These are phyloP conservation scores for Porodaedalea pini DNA, from an alignment of 1,284 basidiomycete species.

Conservation along the genomic window DNA sequence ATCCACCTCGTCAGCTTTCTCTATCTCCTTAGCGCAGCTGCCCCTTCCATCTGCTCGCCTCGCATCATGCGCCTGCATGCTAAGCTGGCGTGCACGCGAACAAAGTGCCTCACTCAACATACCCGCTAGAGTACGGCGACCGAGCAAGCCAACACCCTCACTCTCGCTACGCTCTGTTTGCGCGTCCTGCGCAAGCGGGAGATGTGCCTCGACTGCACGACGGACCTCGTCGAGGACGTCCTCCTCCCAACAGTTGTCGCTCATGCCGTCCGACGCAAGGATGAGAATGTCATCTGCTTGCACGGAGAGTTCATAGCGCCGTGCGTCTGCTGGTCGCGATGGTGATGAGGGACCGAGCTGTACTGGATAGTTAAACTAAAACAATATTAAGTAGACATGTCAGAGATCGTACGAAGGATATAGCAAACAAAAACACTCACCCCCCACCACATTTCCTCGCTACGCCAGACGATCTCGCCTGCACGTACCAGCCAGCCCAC, in stretches of 20 bases:
- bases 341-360: slow-evolving; percentile 80
- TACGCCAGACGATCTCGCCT: slow-evolving; percentile 80
- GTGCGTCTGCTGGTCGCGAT: slow-evolving; percentile 72
- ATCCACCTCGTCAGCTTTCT: slow-evolving; percentile 25
- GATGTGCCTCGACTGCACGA: slow-evolving; percentile 7
- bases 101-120: slow-evolving; percentile 72
- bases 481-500: slow-evolving; percentile 81
- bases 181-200: slow-evolving; percentile 9
- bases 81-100: slow-evolving; percentile 60
- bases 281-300: slow-evolving; percentile 86
- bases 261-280: slow-evolving; percentile 85
- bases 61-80: slow-evolving; percentile 37
- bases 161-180: slow-evolving; percentile 5
- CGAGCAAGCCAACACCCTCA: slow-evolving; percentile 34
- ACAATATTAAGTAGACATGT: neutral
- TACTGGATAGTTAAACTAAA: slow-evolving; percentile 85
- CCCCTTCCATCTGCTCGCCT: slow-evolving; percentile 27
- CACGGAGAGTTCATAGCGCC: slow-evolving; percentile 73
- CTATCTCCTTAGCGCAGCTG: neutral
- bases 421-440: slow-evolving; percentile 37
- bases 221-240: slow-evolving; percentile 89
- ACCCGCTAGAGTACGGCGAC: slow-evolving; percentile 54
- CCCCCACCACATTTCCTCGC: slow-evolving; percentile 91
- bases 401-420: slow-evolving; percentile 6
- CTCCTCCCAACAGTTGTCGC: slow-evolving; percentile 94